Base-by-base conservation (phyloP, 768 basidiomycete species). In the Naganishia antarctica region DNA sequence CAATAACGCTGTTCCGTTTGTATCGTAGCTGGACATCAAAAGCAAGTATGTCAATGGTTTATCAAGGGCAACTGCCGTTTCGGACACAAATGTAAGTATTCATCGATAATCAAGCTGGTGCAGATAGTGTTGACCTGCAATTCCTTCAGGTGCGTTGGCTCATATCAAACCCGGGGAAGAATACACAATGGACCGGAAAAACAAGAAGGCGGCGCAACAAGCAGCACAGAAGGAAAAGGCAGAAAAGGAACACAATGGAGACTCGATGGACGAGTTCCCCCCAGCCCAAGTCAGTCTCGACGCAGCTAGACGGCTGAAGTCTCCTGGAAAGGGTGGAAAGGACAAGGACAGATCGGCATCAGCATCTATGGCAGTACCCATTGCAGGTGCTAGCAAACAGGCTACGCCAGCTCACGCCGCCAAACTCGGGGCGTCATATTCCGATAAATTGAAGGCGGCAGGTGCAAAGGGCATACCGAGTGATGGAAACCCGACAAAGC, bases 171-270 rank as follows among this genome's bases (percentile, higher is more conserved):
- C 94, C 0, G 94, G 93, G 9, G 91, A 98, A 80, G 87, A 83
- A 73, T 88, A 93, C 85, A 84, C 87, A 7, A 93, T 94, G 90
- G 94, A 98, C 73, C 81, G 92, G 70, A 94, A 96, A 83, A 97
- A 98, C 81, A 97, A 97, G 70, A 76, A 77, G n/a, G 76, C 71
- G 0, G 75, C 76, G 0, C 78, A 78, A 59, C 69, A 69, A 25
- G 51, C 66, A 4, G 47, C 53, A 1, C 53, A 57, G 53, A 57
- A 57, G 25, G 53, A 57, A 57, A 57, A 57, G 53, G 53, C 53
- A 21, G 53, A 57, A 18, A 57, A 57, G 53, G 53, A 57, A n/a
- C 53, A 57, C 37, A 57, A 57, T 26, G 53, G 53, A 18, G 53
- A 57, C 23, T 57, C 37, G 18, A 57, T 57, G 53, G 53, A 57